Base-by-base conservation (phyloP, 805 yeast genomes). In the Saccharomycopsis synnaedendra region DNA sequence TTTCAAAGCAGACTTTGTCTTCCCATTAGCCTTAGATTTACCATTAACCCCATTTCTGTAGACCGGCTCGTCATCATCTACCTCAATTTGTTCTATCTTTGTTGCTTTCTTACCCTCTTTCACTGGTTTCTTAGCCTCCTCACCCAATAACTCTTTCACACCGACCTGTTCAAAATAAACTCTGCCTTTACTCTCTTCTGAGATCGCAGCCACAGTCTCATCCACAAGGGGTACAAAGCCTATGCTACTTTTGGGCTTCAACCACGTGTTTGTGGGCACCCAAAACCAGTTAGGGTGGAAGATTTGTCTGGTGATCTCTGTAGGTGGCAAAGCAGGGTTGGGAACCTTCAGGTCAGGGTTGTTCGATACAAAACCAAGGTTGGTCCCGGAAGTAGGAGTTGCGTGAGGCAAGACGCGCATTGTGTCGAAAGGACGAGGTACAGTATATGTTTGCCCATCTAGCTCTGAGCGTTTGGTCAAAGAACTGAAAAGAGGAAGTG, bases 401-500 rank as follows among this genome's bases (percentile, higher is more conserved):
- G 60, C 5, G 35, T 67, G 70, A 5, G 96, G 93, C 30, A 86
- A 64, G 1, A 86, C 76, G 52, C 79, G 80, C 33, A 88, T 69
- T n/a, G 79, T 60, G 42, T 72, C 70, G 58, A 85, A 81, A 9
- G 81, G 80, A 32, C 80, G 80, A 6, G 85, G 86, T 3, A 84
- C 71, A 3, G 72, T 65, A 2, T 84, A 76, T 44, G 78, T 80
- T 52, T 95, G 76, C 41, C 80, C 76, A 60, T 93, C 97, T 45
- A 88, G 64, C 27, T 74, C 67, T 0, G 97, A 85, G 57, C 78
- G 82, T 32, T 75, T 72, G 34, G 76, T 71, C 36, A 82, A 64
- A 0, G 95, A 82, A 4, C 95, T 74, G 60, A 93, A 90, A 44
- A 93, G 68, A 9, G 96, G 95, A 32, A 76, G 71, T 39, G 81